Percentiles rank a stretch among this genome's conserved stretches.
Evolutionary conservation across 345 rosid genomes (phyloP).

Genomic region (Melaleuca quinquenervia): DNA sequence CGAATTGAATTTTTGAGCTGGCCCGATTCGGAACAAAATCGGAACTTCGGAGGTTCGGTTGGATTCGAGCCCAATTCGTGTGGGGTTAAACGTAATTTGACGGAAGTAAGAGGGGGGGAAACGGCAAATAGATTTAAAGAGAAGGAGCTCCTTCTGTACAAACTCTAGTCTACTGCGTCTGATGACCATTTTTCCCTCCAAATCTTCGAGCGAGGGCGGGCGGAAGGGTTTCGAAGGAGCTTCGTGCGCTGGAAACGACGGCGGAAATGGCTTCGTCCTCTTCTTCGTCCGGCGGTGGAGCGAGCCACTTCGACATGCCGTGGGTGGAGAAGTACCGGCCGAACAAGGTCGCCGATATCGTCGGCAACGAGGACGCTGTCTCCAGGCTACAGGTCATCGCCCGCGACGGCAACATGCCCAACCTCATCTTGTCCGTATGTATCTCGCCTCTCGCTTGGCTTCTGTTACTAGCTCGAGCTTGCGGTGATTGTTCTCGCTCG

Average conservation of each 20-base stretch:
- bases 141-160: neutral
- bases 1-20: neutral
- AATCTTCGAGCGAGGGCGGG: neutral
- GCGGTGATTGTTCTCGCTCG: neutral
- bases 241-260: neutral
- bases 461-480: neutral
- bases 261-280: constrained; percentile 39
- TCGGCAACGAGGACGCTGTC: constrained; percentile 87
- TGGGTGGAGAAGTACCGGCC: constrained; percentile 99
- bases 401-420: constrained; percentile 97
- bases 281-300: constrained; percentile 28
- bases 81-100: neutral
- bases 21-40: neutral
- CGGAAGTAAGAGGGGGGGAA: neutral
- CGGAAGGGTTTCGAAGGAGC: neutral
- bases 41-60: neutral
- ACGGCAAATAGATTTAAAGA: neutral
- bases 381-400: constrained; percentile 91
- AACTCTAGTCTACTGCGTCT: neutral
- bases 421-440: constrained; percentile 66
- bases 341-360: constrained; percentile 61
- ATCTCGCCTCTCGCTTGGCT: neutral
- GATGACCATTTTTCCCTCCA: constrained; percentile 1
- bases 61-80: too few relatives aligned
- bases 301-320: constrained; percentile 56